Evolutionary conservation across 129 eudicot species (phyloP).

Genomic region (carrot (Daucus carota)): DNA sequence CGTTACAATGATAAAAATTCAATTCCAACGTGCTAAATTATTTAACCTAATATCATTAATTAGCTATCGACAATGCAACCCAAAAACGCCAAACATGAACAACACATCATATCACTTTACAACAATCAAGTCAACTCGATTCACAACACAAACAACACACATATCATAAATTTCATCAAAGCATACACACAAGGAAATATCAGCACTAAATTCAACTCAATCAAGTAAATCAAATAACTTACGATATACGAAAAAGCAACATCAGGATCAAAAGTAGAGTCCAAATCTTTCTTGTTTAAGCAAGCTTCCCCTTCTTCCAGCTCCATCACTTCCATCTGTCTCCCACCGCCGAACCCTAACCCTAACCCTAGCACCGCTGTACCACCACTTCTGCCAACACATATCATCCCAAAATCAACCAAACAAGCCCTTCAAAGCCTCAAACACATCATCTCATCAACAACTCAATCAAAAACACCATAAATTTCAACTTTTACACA

Average conservation of each 20-base stretch:
- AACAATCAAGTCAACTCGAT: constrained; percentile 19
- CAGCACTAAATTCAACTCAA: background rate
- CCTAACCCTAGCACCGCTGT: constrained; percentile 41
- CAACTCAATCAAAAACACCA: constrained; percentile 11
- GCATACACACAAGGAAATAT: background rate
- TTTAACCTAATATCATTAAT: background rate
- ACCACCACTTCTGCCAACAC: constrained; percentile 62
- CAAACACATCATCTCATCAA: constrained; percentile 18
- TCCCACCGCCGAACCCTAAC: constrained; percentile 41
- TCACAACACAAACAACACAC: background rate
- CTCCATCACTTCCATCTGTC: constrained; percentile 54
- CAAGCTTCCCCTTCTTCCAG: constrained; percentile 92
- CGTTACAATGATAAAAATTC: background rate
- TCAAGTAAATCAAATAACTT: constrained; percentile 14
- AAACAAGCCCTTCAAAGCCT: constrained; percentile 13
- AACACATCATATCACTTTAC: background rate
- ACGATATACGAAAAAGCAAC: constrained; percentile 54
- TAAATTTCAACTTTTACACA: background rate
- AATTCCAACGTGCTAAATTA: background rate
- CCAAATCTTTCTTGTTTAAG: constrained; percentile 30
- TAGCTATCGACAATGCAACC: constrained; percentile 5
- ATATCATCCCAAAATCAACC: constrained; percentile 40
- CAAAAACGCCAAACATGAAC: background rate
- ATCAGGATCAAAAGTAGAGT: constrained; percentile 49
- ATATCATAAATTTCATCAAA: background rate